Percentiles rank a stretch among this genome's conserved stretches.
Conservation (phyloP, 345 rosid genomes). For the Hibiscus trionum region DNA sequence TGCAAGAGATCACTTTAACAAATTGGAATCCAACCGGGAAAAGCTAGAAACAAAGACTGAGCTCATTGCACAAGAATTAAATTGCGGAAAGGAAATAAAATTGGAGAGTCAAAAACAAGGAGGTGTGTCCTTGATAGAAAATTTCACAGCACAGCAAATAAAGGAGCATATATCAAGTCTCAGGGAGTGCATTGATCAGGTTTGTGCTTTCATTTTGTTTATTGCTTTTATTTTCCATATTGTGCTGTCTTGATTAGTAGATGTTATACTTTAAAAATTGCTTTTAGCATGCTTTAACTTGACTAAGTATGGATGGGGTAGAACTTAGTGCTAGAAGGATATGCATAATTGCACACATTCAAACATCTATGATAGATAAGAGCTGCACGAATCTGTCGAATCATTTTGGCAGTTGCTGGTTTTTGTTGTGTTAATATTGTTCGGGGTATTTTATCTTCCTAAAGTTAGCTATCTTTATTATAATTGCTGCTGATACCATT, state of each 20-base stretch:
- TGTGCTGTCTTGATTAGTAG: neutral
- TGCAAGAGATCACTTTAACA: constrained; percentile 7
- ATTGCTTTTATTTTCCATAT: neutral
- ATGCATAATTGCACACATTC: constrained; percentile 1
- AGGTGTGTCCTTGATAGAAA: constrained; percentile 36
- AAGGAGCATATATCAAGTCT: constrained; percentile 41
- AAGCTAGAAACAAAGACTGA: constrained; percentile 6
- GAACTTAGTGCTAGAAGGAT: neutral
- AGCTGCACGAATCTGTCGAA: neutral
- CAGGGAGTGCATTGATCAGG: constrained; percentile 25
- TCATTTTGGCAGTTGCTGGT: neutral
- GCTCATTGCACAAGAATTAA: constrained; percentile 6
- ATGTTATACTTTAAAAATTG: neutral
- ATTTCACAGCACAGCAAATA: constrained; percentile 38
- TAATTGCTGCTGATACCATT: neutral
- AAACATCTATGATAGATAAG: neutral
- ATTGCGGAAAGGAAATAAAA: constrained; percentile 4
- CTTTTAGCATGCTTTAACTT: neutral
- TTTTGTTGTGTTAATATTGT: neutral
- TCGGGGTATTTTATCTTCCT: neutral
- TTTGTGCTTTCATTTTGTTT: constrained; percentile 6
- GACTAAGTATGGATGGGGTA: constrained; percentile 1
- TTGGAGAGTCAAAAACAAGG: constrained; percentile 13
- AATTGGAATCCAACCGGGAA: neutral
- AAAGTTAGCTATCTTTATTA: neutral